A percentile compares a stretch with the other conserved stretches of the same genome.
Conservation (phyloP, 331 rosid genomes). For the Malus hybrid region DNA sequence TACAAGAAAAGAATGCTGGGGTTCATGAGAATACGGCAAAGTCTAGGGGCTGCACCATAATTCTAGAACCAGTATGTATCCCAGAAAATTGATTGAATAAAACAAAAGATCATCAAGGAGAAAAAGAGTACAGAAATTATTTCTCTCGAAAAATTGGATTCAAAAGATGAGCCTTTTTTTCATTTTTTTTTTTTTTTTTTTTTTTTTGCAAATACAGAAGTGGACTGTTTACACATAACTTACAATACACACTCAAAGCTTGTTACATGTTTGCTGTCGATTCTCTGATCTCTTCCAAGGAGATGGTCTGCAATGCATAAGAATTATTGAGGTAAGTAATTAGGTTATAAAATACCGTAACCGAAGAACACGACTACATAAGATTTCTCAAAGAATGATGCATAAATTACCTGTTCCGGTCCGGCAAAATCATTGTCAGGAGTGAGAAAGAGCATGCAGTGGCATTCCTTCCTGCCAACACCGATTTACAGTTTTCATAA, state of each 20-base stretch:
- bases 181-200: background rate
- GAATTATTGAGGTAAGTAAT: background rate
- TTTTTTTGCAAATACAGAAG: conserved; percentile 4
- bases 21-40: background rate
- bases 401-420: conserved; percentile 60
- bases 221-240: background rate
- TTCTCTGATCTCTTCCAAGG: conserved; percentile 77
- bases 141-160: background rate
- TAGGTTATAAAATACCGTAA: background rate
- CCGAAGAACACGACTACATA: background rate
- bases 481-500: conserved; percentile 3
- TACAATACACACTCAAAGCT: background rate
- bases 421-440: conserved; percentile 96
- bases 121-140: no score
- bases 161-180: conserved; percentile 12
- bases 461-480: conserved; percentile 92
- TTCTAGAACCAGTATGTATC: background rate
- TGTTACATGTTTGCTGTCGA: conserved; percentile 68
- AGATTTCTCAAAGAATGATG: background rate
- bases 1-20: background rate
- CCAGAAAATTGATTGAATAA: background rate
- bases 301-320: conserved; percentile 46
- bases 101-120: background rate
- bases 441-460: conserved; percentile 99
- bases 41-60: background rate